phyloP scores from a whole-genome alignment of 352 stramenopile genomes.

The Phytophthora colocasiae region DNA sequence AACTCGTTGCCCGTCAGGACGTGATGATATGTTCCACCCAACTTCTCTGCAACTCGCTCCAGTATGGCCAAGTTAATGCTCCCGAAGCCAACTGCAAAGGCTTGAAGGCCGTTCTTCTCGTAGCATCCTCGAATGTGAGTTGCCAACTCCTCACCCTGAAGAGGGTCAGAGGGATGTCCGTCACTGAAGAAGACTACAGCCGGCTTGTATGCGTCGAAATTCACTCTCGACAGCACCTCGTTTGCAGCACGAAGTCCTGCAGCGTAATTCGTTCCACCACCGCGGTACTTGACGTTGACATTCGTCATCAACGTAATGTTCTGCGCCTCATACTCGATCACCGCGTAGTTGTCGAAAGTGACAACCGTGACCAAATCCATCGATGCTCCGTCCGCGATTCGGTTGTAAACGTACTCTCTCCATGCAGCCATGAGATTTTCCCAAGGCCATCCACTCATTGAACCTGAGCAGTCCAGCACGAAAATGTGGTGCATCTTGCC shows the following conservation, averaged over 20 bases:
- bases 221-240: constrained; percentile 74
- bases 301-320: constrained; percentile 55
- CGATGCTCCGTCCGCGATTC: constrained; percentile 53
- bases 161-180: constrained; percentile 55
- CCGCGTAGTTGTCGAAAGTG: constrained; percentile 55
- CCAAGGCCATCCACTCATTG: constrained; percentile 74
- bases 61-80: constrained; percentile 68
- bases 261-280: constrained; percentile 62
- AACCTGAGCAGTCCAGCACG: constrained; percentile 81
- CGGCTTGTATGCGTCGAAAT: constrained; percentile 68
- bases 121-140: constrained; percentile 63
- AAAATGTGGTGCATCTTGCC: constrained; percentile 82
- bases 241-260: constrained; percentile 59
- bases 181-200: constrained; percentile 86
- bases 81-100: constrained; percentile 79
- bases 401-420: constrained; percentile 73
- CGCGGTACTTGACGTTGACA: constrained; percentile 39
- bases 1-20: constrained; percentile 72
- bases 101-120: constrained; percentile 62
- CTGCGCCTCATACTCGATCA: constrained; percentile 60
- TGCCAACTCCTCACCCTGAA: constrained; percentile 59
- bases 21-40: constrained; percentile 72
- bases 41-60: constrained; percentile 54
- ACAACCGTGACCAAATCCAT: constrained; percentile 82
- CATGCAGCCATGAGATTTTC: constrained; percentile 61